phyloP scores from a whole-genome alignment of 2,329 filamentous ascomycete genomes.

The Fusarium sp. region DNA sequence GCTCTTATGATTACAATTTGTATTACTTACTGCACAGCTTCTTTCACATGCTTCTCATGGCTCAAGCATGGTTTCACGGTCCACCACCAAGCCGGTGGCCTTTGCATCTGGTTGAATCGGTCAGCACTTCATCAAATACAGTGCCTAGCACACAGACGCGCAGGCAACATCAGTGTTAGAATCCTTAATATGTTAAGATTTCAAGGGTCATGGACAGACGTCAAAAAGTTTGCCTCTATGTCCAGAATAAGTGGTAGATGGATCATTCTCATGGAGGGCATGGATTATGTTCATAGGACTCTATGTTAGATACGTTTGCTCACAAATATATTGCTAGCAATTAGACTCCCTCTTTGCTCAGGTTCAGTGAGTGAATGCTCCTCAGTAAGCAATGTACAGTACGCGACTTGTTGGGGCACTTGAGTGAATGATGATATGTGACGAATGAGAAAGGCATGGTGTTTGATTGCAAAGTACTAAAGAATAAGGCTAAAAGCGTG shows the following conservation, averaged over 20 bases:
- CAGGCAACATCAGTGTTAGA: constrained; percentile 37
- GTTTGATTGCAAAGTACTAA: background rate
- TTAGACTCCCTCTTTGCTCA: background rate
- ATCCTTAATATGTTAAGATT: constrained; percentile 44
- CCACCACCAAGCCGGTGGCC: background rate
- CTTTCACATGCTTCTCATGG: constrained; percentile 22
- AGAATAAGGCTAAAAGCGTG: constrained; percentile 56
- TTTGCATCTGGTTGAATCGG: constrained; percentile 14
- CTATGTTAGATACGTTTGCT: constrained; percentile 35
- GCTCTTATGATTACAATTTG: constrained; percentile 50
- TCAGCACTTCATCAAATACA: constrained; percentile 20
- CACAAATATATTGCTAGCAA: constrained; percentile 24
- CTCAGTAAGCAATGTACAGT: background rate
- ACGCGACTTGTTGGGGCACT: no score
- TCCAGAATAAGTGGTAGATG: constrained; percentile 17
- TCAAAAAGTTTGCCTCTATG: constrained; percentile 15
- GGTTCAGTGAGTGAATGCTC: background rate
- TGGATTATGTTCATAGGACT: constrained; percentile 32
- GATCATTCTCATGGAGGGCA: constrained; percentile 15
- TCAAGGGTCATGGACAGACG: constrained; percentile 36
- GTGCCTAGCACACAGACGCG: constrained; percentile 3
- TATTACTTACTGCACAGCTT: constrained; percentile 39
- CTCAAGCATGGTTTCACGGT: constrained; percentile 9
- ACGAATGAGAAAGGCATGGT: background rate
- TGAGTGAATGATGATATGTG: background rate